Evolutionary conservation across 2,329 filamentous ascomycete genomes (phyloP), one percentile per base, ranked within the genome.

Genomic region (Hypoxylon sp.): DNA sequence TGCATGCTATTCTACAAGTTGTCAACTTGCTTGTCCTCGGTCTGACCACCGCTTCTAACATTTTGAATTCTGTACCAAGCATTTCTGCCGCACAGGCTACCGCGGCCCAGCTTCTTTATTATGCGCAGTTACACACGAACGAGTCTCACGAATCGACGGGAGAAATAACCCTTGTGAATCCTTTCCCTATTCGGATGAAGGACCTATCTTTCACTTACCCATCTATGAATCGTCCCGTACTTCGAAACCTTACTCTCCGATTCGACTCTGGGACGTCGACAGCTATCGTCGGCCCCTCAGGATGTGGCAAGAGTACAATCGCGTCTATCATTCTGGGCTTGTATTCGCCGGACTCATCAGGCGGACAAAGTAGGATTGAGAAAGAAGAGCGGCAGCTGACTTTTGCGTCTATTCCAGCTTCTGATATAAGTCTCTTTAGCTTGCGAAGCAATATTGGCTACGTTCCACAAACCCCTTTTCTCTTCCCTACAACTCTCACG

Each of bases 281-380:
- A 0, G 94, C 93, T 2, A 88, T 98, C 19, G 94, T 97, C 1
- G 94, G 95, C 0, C 82, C 87, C 0, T 97, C 94, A 0, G 95
- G 96, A 0, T 93, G 91, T n/a, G 95, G 96, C 0, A 98, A 99
- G 81, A 94, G 92, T 13, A 98, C 95, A 0, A 85, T 98, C 37
- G 86, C 91, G 0, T 88, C 91, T 0, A 81, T 98, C 0, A 83
- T 98, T 0, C 81, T 97, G 3, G 88, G 91, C 0, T 84, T 98
- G 0, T 94, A 96, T 72, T 71, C 79, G 1, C 84, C 86, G 4
- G 70, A 75, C 0, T 33, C 63, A n/a, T 14, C 59, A 3, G 10
- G 8, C 1, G 39, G 50, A 6, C 2, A 31, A 46, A 1, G 5
- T 1, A 11, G 3, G 14, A 42, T 0, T n/a, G 17, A 47, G 47